phyloP scores from a whole-genome alignment of 345 rosid genomes.

The Durio zibethinus region DNA sequence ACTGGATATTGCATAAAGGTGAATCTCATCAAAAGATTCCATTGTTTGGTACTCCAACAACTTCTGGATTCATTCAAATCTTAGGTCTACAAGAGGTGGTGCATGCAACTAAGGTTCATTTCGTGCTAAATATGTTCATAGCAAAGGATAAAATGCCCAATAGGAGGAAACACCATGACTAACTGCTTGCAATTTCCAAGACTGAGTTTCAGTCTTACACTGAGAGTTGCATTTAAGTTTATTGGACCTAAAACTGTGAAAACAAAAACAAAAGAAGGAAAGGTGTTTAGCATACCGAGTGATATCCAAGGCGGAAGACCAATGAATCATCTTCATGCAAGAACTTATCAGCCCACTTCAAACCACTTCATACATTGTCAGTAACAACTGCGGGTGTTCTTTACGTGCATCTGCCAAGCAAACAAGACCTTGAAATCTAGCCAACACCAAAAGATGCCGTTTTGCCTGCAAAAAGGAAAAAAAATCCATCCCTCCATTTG shows the following conservation, averaged over 20 bases:
- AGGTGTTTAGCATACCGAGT: slow-evolving; percentile 49
- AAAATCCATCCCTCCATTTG: not conserved
- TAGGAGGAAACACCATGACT: not conserved
- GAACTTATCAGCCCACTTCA: slow-evolving; percentile 71
- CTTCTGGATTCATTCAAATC: not conserved
- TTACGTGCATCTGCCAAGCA: slow-evolving; percentile 54
- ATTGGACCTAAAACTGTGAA: not conserved
- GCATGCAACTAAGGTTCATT: not conserved
- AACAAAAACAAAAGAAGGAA: not conserved
- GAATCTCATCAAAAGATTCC: not conserved
- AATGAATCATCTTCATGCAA: slow-evolving; percentile 63
- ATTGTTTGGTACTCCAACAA: not conserved
- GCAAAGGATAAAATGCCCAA: not conserved
- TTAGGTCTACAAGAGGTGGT: not conserved
- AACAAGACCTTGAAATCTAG: slow-evolving; percentile 59
- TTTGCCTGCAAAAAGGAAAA: slow-evolving; percentile 50
- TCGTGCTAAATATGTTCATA: not conserved
- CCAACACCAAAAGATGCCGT: slow-evolving; percentile 70
- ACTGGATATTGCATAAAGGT: not conserved
- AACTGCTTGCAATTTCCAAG: not conserved
- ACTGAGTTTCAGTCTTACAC: not conserved
- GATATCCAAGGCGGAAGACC: slow-evolving; percentile 90
- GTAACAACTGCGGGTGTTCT: slow-evolving; percentile 58
- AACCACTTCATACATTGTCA: slow-evolving; percentile 60
- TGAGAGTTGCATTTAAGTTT: not conserved